A percentile compares a stretch with the other conserved stretches of the same genome.
Evolutionary conservation across 2,329 filamentous ascomycete species (phyloP).

Genomic region (Penicillium thymicola): DNA sequence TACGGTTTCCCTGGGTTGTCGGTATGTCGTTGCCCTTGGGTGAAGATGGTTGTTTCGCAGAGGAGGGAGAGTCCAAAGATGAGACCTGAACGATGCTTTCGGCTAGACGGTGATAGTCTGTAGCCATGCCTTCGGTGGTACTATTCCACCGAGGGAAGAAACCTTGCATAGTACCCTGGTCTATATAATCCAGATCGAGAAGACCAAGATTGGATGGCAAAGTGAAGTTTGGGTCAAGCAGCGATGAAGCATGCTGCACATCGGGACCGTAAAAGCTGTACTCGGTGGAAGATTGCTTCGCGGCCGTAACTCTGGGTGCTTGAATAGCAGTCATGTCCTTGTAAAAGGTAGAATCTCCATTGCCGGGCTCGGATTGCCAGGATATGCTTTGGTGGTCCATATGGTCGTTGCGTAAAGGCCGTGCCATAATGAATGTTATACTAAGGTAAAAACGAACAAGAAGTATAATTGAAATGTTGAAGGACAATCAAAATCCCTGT

Average conservation of each 20-base stretch:
- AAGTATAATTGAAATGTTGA: too few relatives aligned
- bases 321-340: neutral
- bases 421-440: too few relatives aligned
- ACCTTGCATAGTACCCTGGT: neutral
- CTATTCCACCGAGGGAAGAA: neutral
- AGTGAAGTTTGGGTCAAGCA: neutral
- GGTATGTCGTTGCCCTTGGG: neutral
- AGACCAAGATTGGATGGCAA: neutral
- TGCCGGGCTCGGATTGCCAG: too few relatives aligned
- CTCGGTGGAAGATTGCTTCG: neutral
- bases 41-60: neutral
- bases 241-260: neutral
- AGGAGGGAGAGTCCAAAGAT: neutral
- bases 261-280: neutral
- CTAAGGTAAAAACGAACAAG: too few relatives aligned
- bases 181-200: neutral
- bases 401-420: too few relatives aligned
- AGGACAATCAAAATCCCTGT: too few relatives aligned
- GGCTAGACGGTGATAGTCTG: neutral
- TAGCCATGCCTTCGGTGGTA: neutral
- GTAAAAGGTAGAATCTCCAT: neutral
- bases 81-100: neutral
- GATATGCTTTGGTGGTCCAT: too few relatives aligned
- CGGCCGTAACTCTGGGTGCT: neutral
- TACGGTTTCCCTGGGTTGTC: neutral